Evolutionary conservation across 176 grass and related monocot species (phyloP), one percentile per base, ranked within the genome.

Genomic region (Cenchrus americanus): DNA sequence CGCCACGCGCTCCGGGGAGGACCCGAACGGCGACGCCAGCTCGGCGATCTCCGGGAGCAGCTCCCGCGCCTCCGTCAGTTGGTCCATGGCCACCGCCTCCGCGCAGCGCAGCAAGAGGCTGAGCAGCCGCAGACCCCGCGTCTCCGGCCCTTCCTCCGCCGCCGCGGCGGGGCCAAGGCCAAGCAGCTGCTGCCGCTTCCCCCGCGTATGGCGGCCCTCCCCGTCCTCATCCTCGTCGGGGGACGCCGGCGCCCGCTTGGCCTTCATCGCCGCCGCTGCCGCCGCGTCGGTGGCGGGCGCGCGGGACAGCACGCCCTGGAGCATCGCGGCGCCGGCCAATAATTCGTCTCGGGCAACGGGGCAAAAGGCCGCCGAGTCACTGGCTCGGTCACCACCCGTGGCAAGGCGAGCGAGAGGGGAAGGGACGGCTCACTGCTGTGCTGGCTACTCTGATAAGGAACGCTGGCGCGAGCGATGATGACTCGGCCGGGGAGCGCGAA

Each of bases 11-110:
- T 98, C 92, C 0, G 92, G 90, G 4, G 90, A 98, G 0, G 92
- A 91, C 10, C 95, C 95, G 78, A 94, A 94, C 58, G 95, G 90
- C 62, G 95, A 94, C 40, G 92, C 89, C 43, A 97, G 88, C 88
- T 94, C 95, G 0, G 90, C 81, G 83, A 97, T 87, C 89, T 97
- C 95, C 0, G 80, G 90, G 15, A 97, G 92, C 46, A 94, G 86
- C 46, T 97, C 88, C 2, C 83, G 84, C 14, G 95, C 92, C 79
- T 97, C 90, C 2, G 75, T 21, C 6, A 97, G 84, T 51, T 83
- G 82, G 82, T 94, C 86, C 66, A 66, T 75, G 49, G 92, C 88
- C 51, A 94, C 84, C 7, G 95, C 90, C 85, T 97, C 90, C 0
- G 95, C 95, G 86, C 95, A 97, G 49, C 89, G 75, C n/a, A 97